Base-by-base conservation (phyloP, 495 filamentous ascomycete species). In the Talaromyces nanjingensis region DNA sequence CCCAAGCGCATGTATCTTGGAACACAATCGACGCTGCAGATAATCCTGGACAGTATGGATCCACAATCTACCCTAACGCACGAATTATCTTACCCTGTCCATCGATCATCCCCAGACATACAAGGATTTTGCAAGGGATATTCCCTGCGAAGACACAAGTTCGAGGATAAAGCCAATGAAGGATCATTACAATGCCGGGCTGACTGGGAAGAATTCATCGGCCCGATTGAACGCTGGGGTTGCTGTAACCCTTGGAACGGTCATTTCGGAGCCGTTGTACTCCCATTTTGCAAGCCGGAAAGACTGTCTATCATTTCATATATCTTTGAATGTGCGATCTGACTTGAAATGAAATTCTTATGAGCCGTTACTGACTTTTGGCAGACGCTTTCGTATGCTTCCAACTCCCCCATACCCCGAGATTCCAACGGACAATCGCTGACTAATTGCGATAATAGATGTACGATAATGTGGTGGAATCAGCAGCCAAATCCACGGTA, bases 381-480 rank as follows among this genome's bases (percentile, higher is more conserved):
- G 27, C 29, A 31, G 29, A 31, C 7, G 29, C 29, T 31, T 31
- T 31, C 6, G 29, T 31, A 31, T 31, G 29, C 29, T 7, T 31
- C 4, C 6, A 31, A 31, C 29, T 31, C 29, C 29, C 7, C 29
- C 4, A 31, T 31, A 31, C 29, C 6, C 3, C 6, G 29, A 31
- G 29, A 31, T 31, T 27, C 1, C 5, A 31, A 7, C 1, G 29
- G 27, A 29, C 4, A 31, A 31, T 31, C 29, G 29, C 29, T 31
- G 1, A 31, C 42, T 29, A 39, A 33, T 9, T 11, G 42, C 27
- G 24, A 31, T 4, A 60, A 33, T 69, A 69, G 55, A 14, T 71
- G 55, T 71, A 71, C 57, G 69, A 71, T 61, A 71, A 68, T 64
- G 69, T 71, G 3, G 62, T 71, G 8, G 67, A 71, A 59, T 69